Conservation (phyloP, 148 eudicot genomes). For the Rhododendron molle region DNA sequence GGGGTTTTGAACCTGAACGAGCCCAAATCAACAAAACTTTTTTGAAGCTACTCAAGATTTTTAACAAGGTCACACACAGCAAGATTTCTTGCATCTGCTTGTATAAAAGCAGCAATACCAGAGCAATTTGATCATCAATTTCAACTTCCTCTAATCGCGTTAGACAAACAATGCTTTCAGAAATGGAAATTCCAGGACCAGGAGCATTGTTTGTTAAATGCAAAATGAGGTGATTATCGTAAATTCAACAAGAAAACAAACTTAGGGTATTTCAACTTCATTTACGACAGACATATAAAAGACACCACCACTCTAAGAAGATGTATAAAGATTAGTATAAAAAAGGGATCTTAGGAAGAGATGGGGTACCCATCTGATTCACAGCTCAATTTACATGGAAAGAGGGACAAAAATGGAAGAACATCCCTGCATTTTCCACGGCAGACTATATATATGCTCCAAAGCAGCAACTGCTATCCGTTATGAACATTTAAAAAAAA, state of each 20-base stretch:
- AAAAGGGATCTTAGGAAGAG: background rate
- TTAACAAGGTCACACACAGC: background rate
- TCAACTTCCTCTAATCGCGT: background rate
- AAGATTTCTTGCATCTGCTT: background rate
- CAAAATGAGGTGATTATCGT: background rate
- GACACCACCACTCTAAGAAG: background rate
- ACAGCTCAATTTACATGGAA: constrained; percentile 29
- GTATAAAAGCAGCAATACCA: background rate
- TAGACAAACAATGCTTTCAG: background rate
- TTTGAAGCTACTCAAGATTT: background rate
- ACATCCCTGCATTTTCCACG: constrained; percentile 14
- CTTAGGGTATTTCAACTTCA: background rate
- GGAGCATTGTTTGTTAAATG: background rate
- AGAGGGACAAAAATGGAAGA: background rate
- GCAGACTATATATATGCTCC: background rate
- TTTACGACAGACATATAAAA: background rate
- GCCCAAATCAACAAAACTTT: background rate
- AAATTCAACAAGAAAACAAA: background rate
- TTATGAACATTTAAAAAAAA: constrained; percentile 16
- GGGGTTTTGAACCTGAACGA: background rate
- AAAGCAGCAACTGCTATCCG: constrained; percentile 27
- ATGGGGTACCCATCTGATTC: constrained; percentile 13
- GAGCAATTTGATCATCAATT: background rate
- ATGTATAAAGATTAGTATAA: background rate
- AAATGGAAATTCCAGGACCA: background rate